Evolutionary conservation across 2,329 filamentous ascomycete species (phyloP), one percentile per base, ranked within the genome.

Genomic region (Fusarium gaditjirri): DNA sequence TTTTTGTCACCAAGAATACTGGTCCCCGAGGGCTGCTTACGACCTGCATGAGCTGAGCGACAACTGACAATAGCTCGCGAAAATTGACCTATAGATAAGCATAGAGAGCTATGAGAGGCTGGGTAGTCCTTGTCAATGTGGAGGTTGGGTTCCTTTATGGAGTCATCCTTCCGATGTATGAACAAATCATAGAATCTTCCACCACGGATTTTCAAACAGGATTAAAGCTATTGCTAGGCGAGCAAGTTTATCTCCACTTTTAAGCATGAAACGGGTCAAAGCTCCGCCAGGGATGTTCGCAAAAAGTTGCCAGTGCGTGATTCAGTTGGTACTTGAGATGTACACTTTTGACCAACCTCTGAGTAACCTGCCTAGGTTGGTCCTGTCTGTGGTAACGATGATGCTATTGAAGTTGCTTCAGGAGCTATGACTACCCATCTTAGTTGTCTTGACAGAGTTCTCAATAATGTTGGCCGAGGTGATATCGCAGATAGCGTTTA

Each of bases 1-100:
- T 31, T 47, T 47, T 23, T 17, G 10, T 47, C 44, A 16, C 13
- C 21, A 23, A 3, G 0, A 3, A 31, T 9, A 17, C 6, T 29
- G 44, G 21, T 31, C 46, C 46, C 46, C 46, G 44, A 31, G 27
- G 27, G 44, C 27, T 47, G 49, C 49, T 52, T 27, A 52, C 49
- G 12, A 8, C 13, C 4, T 27, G 49, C 49, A 52, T 52, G 6
- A 21, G 49, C 49, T 52, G 33, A 52, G 36, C 1, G 33, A 38
- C 13, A 36, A 52, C 33, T 21, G 23, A 23, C 19, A 6, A 11
- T 35, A 36, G 31, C 17, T 9, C n/a, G 7, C 31, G 23, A 21
- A 17, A 27, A 27, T 16, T 2, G 49, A 17, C 49, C 49, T 38
- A 52, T 52, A 25, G 49, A 21, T 21, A 52, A 38, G 23, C 33